These are phyloP conservation scores for Nelumbo lutea DNA, from an alignment of 164 flowering plant species.

Conservation along the genomic window DNA sequence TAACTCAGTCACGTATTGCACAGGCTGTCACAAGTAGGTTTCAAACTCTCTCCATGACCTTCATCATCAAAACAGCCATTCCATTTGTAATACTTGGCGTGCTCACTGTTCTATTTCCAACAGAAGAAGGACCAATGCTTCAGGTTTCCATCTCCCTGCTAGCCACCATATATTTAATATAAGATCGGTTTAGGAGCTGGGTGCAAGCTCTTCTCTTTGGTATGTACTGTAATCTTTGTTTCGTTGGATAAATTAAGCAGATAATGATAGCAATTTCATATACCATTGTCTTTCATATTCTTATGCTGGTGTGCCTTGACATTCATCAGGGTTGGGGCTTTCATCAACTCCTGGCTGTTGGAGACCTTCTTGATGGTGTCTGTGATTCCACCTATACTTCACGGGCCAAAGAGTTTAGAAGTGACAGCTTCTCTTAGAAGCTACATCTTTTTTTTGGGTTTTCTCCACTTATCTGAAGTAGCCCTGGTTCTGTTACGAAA, in stretches of 20 bases:
- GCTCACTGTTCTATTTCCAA: constrained; percentile 83
- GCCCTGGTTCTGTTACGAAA: neutral
- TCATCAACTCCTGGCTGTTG: constrained; percentile 77
- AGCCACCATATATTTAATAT: constrained; percentile 68
- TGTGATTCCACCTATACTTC: constrained; percentile 75
- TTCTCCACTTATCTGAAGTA: constrained; percentile 78
- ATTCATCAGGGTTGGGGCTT: constrained; percentile 71
- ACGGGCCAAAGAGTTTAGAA: constrained; percentile 82
- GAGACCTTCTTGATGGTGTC: constrained; percentile 96
- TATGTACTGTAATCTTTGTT: constrained; percentile 30
- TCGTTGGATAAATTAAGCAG: neutral
- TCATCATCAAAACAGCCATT: constrained; percentile 60
- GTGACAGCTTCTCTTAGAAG: constrained; percentile 70
- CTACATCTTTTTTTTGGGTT: constrained; percentile 84
- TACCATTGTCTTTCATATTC: neutral
- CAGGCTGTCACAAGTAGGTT: constrained; percentile 69
- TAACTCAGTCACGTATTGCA: constrained; percentile 56
- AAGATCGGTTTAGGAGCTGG: constrained; percentile 69
- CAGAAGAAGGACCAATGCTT: constrained; percentile 95
- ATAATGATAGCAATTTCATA: neutral
- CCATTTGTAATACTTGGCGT: constrained; percentile 69
- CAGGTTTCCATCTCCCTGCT: constrained; percentile 84
- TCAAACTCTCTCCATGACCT: constrained; percentile 59
- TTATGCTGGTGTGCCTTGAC: neutral
- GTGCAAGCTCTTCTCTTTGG: constrained; percentile 76